These are phyloP conservation scores for Phytopythium aichiense DNA, from an alignment of 352 stramenopile genomes.

Conservation along the genomic window DNA sequence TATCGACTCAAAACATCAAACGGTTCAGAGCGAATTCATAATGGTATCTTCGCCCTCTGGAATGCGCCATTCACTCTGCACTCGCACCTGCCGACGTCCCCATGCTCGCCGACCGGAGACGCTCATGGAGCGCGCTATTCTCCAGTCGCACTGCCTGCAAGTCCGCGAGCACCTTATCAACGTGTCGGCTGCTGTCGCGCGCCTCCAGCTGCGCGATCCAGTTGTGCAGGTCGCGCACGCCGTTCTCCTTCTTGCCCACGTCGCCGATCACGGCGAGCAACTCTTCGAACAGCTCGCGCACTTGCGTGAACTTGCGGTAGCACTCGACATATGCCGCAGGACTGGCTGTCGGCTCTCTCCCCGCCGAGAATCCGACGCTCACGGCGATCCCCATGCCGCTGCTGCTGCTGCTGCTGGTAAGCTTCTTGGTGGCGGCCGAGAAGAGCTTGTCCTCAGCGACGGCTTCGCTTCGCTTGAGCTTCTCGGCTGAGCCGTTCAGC, in stretches of 20 bases:
- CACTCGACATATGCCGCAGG: conserved; percentile 59
- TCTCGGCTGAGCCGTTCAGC: conserved; percentile 70
- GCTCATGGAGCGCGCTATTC: conserved; percentile 52
- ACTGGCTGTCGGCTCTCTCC: neutral
- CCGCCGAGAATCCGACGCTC: neutral
- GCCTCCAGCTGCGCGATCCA: conserved; percentile 79
- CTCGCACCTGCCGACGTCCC: neutral
- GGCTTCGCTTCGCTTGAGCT: conserved; percentile 78
- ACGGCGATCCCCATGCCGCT: conserved; percentile 8
- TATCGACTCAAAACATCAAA: no score
- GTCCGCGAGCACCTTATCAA: conserved; percentile 72
- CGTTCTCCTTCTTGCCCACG: conserved; percentile 77
- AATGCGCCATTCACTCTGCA: neutral
- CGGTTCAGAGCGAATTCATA: neutral
- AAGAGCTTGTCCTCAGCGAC: conserved; percentile 86
- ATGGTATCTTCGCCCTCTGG: neutral
- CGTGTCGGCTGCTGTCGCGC: conserved; percentile 63
- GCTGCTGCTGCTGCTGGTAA: conserved; percentile 16
- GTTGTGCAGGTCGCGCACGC: conserved; percentile 68
- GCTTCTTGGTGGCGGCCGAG: conserved; percentile 41
- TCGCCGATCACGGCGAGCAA: conserved; percentile 61
- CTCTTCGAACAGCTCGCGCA: conserved; percentile 83
- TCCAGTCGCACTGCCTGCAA: conserved; percentile 65
- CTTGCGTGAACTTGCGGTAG: conserved; percentile 79
- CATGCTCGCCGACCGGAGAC: conserved; percentile 25